Percentiles rank a stretch among this genome's conserved stretches.
Evolutionary conservation across 1,284 basidiomycete species (phyloP).

Genomic region (Moniliophthora roreri): DNA sequence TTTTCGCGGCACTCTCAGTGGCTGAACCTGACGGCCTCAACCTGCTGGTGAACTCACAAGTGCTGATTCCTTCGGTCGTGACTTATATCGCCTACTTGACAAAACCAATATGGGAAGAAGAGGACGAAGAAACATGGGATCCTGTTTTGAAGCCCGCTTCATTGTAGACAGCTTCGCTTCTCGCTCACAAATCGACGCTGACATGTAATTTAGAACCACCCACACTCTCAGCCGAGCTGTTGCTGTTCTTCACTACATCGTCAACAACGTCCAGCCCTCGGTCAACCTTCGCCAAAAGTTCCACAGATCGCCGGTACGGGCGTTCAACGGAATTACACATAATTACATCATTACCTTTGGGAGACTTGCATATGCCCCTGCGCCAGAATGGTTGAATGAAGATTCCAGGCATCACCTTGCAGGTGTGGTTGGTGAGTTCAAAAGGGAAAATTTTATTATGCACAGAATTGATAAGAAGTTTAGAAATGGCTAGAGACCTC

Average conservation of each 20-base stretch:
- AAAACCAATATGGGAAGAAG: constrained; percentile 65
- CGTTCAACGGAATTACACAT: constrained; percentile 71
- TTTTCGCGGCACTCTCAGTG: constrained; percentile 56
- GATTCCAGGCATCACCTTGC: constrained; percentile 46
- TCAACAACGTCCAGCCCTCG: constrained; percentile 40
- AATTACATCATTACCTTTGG: constrained; percentile 78
- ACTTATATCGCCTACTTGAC: constrained; percentile 52
- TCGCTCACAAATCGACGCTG: not conserved
- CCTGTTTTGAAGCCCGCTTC: constrained; percentile 34
- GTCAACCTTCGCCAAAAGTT: constrained; percentile 57
- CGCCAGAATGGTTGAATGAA: constrained; percentile 58
- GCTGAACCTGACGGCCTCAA: constrained; percentile 49
- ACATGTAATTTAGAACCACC: constrained; percentile 39
- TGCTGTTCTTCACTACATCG: constrained; percentile 59
- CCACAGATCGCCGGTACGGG: constrained; percentile 45
- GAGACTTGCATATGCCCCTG: constrained; percentile 68
- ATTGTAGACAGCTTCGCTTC: constrained; percentile 33
- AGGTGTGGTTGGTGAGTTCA: constrained; percentile 50
- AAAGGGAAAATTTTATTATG: not conserved
- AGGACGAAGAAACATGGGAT: constrained; percentile 36
- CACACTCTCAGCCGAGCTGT: constrained; percentile 49
- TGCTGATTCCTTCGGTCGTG: constrained; percentile 62
- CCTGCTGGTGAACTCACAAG: constrained; percentile 49
- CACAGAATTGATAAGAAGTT: constrained; percentile 3
- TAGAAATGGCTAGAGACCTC: constrained; percentile 68